Base-by-base conservation (phyloP, 805 yeast genomes). In the Clavispora fructus region DNA sequence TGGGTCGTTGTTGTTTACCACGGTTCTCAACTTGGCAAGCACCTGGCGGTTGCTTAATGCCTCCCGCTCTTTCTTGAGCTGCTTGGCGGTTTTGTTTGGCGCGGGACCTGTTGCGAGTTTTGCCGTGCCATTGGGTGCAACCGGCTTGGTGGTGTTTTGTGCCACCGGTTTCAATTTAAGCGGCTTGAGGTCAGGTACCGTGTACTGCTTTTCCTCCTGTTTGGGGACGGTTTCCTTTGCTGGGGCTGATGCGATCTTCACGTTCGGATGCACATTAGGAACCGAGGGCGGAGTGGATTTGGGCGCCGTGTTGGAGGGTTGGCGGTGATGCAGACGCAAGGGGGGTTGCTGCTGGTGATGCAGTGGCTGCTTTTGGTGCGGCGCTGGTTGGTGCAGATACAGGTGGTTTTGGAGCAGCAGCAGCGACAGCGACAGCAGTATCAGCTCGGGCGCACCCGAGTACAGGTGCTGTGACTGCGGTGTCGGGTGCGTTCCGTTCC, bases 1-100 rank as follows among this genome's bases (percentile, higher is more conserved):
- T n/a, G 99, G 99, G 67, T 94, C 96, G 38, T 80, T 77, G 56
- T 78, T 80, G 53, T 83, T 81, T 9, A 94, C 96, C 29, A 91
- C 96, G 4, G 88, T 79, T 48, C 84, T 79, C 54, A 94, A 72
- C 58, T 85, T 87, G 35, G 85, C 82, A 77, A 92, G 78, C 23
- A 89, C 77, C 68, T 92, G 97, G 40, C 87, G 82, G 56, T 92
- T 97, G n/a, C 87, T 83, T 79, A 90, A 61, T 52, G 62, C 67
- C 53, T 71, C 76, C 12, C 70, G 60, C 48, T 71, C 76, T 46
- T 61, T 63, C 57, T 67, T 68, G 38, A 68, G 42, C 42, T 68
- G 74, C 51, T 71, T 70, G 12, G 74, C 67, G 23, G 68, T 57
- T 49, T 71, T 70, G 11, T n/a, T 23, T 33, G 39, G 44, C 9